Percentiles rank a stretch among this genome's conserved stretches.
phyloP scores from a whole-genome alignment of 2,329 filamentous ascomycete genomes.

The Monosporascus sp. region DNA sequence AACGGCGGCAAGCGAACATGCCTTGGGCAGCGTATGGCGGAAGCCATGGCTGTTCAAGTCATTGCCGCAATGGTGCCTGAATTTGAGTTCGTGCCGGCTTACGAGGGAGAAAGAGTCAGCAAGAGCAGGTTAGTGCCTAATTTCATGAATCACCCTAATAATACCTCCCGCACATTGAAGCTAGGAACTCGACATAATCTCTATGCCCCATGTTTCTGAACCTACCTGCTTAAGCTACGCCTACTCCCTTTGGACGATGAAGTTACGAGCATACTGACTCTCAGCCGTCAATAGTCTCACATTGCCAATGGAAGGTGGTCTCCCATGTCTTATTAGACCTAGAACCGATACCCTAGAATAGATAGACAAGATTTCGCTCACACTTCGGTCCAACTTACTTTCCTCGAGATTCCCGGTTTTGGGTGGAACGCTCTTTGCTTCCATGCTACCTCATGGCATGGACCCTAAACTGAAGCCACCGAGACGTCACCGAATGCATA shows the following conservation, averaged over 20 bases:
- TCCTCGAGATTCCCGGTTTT: too few species aligned
- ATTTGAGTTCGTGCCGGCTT: conserved; percentile 46
- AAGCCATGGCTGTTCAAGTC: conserved; percentile 51
- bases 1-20: conserved; percentile 58
- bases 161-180: neutral
- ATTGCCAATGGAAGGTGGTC: conserved; percentile 56
- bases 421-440: too few species aligned
- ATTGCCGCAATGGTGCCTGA: conserved; percentile 41
- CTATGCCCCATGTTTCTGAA: neutral
- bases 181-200: neutral
- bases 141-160: neutral
- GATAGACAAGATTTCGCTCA: too few species aligned
- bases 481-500: too few species aligned
- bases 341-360: conserved; percentile 2
- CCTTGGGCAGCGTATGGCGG: conserved; percentile 60
- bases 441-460: too few species aligned
- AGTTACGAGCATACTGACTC: neutral
- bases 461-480: too few species aligned
- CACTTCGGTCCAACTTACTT: too few species aligned
- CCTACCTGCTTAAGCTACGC: neutral
- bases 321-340: conserved; percentile 39
- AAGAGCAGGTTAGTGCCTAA: conserved; percentile 40
- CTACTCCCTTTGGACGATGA: too few species aligned
- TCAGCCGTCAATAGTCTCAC: conserved; percentile 34
- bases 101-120: conserved; percentile 44